Percentiles rank a stretch among this genome's conserved stretches.
phyloP scores from a whole-genome alignment of 2,329 filamentous ascomycete species.

The Stachybotrys elegans region DNA sequence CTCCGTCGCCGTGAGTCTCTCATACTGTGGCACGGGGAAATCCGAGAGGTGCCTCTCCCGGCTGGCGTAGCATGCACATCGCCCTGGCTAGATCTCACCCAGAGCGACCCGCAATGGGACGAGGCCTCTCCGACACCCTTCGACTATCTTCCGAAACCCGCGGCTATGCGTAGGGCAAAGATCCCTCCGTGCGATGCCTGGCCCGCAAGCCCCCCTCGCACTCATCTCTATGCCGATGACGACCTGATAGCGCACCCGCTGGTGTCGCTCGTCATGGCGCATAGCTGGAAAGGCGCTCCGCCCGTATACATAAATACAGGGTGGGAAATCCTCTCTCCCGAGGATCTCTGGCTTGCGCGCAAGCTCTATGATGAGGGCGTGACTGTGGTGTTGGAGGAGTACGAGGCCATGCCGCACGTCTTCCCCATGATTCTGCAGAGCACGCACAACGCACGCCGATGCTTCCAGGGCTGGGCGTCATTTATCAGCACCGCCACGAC shows the following conservation, averaged over 20 bases:
- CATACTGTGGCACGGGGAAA: slow-evolving; percentile 56
- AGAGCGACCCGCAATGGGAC: slow-evolving; percentile 36
- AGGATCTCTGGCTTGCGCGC: slow-evolving; percentile 55
- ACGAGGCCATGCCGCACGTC: slow-evolving; percentile 75
- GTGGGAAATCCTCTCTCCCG: slow-evolving; percentile 67
- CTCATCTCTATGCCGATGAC: slow-evolving; percentile 50
- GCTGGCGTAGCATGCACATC: slow-evolving; percentile 58
- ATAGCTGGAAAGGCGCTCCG: slow-evolving; percentile 56
- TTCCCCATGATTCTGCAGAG: slow-evolving; percentile 56
- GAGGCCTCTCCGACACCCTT: slow-evolving; percentile 19
- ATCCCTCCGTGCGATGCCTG: slow-evolving; percentile 46
- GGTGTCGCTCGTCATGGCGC: slow-evolving; percentile 54
- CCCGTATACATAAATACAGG: slow-evolving; percentile 66
- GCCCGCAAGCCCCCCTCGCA: slow-evolving; percentile 51
- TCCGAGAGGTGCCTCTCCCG: slow-evolving; percentile 58
- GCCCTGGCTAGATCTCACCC: slow-evolving; percentile 68
- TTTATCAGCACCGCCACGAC: slow-evolving; percentile 47
- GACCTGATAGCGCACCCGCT: slow-evolving; percentile 59
- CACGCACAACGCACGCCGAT: slow-evolving; percentile 40
- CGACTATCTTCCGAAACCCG: slow-evolving; percentile 47
- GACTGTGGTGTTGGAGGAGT: slow-evolving; percentile 62
- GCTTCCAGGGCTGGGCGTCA: slow-evolving; percentile 47
- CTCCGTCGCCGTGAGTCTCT: slow-evolving; percentile 39
- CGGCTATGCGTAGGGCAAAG: slow-evolving; percentile 17
- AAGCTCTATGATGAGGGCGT: slow-evolving; percentile 54